These are phyloP conservation scores for Arthrinium phaeospermum DNA, from an alignment of 2,329 filamentous ascomycete genomes.

Conservation along the genomic window DNA sequence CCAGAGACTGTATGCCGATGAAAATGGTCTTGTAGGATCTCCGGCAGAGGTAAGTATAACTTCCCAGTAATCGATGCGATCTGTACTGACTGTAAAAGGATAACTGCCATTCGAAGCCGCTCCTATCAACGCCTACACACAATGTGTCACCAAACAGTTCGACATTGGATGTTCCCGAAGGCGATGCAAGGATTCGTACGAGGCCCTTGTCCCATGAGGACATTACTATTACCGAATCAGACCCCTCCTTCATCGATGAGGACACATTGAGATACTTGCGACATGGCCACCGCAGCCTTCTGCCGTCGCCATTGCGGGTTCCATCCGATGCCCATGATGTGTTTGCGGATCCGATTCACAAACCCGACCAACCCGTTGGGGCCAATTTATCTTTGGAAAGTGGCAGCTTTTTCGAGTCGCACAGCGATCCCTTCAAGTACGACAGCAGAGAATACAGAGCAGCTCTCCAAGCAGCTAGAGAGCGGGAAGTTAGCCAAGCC, in stretches of 20 bases:
- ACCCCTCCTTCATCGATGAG: not conserved
- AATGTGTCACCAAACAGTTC: not conserved
- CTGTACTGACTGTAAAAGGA: not conserved
- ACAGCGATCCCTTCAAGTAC: constrained; percentile 53
- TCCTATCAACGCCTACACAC: not conserved
- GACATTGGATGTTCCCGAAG: not conserved
- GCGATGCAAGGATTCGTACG: not conserved
- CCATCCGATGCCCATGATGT: constrained; percentile 21
- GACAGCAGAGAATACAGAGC: constrained; percentile 46
- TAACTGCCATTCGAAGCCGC: not conserved
- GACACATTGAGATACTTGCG: not conserved
- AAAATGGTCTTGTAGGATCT: not conserved
- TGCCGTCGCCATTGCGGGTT: constrained; percentile 29
- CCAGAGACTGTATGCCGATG: not conserved
- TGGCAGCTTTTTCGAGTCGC: constrained; percentile 40
- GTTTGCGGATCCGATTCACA: not conserved
- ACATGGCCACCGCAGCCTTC: constrained; percentile 19
- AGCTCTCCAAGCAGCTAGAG: constrained; percentile 45
- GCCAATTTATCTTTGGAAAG: constrained; percentile 29
- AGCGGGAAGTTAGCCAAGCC: constrained; percentile 50
- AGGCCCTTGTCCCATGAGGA: not conserved
- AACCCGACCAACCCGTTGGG: not conserved
- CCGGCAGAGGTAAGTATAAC: not conserved
- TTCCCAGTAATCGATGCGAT: not conserved
- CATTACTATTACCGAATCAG: not conserved